Base-by-base conservation (phyloP, 805 yeast species). In the Yamadazyma insecticola region DNA sequence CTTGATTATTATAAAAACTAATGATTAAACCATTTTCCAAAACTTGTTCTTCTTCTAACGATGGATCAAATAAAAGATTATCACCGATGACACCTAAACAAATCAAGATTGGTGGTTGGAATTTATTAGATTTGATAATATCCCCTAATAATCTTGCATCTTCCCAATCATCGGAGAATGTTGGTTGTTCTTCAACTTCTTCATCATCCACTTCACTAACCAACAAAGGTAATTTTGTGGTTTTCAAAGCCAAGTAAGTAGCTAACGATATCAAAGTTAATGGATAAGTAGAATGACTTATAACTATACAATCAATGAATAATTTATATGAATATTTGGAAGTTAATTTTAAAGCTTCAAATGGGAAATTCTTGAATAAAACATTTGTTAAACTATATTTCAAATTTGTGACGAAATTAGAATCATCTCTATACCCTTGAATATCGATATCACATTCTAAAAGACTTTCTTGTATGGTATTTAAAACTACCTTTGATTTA, bases 121-220 rank as follows among this genome's bases (percentile, higher is more conserved):
- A 75, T 2, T 27, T 28, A 2, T 14, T 20, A 5, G 35, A 33
- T 12, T 23, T 22, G n/a, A n/a, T n/a, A 5, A 32, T 28, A 1
- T 57, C 45, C 11, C 72, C 66, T 18, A 82, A 57, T 22, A 49
- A 68, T 33, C 43, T 66, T 16, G 80, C 75, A 38, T 61, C 64
- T 47, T 67, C 81, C 89, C 83, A 90, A 44, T 87, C 95, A 48
- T 89, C 97, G 24, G 89, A 78, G 47, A 90, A 89, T 0, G 86
- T 81, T 1, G 97, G 97, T 40, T 84, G 80, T 54, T 89, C 96
- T 51, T 82, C 95, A 13, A 86, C 74, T 37, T 78, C 78, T 34
- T 74, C 78, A 43, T 77, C 82, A 47, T 84, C 78, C 19, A 77
- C 76, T 19, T 78, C 74, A 11, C 94, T 82, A 2, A 76, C 63